Conservation (phyloP, 225 moss, liverwort and hornwort species). For the Bryum argenteum region DNA sequence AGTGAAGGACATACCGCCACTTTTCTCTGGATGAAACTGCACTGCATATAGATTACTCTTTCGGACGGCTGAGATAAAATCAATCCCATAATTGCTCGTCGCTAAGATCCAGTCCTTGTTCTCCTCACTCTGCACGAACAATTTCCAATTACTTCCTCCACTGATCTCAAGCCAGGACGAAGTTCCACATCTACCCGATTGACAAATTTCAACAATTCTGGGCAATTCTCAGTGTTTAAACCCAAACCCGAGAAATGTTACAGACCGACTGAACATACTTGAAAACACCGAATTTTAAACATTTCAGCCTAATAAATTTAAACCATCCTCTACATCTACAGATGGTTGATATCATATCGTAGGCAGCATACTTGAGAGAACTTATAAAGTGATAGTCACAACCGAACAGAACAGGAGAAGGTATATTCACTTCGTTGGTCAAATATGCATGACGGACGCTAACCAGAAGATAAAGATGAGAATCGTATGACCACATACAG, state of each 20-base stretch:
- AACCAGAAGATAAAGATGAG: conserved; percentile 16
- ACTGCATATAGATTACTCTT: conserved; percentile 90
- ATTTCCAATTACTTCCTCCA: conserved; percentile 17
- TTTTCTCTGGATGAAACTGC: conserved; percentile 99
- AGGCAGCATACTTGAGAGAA: background rate
- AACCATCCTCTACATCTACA: background rate
- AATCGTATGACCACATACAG: conserved; percentile 62
- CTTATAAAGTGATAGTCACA: conserved; percentile 5
- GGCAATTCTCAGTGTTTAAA: background rate
- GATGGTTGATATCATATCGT: background rate
- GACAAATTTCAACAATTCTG: conserved; percentile 5
- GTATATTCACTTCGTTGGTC: background rate
- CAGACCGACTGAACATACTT: background rate
- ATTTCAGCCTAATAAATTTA: background rate
- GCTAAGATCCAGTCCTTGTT: conserved; percentile 96
- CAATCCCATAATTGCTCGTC: conserved; percentile 84
- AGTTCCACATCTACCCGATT: background rate
- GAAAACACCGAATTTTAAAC: background rate
- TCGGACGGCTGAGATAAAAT: conserved; percentile 83
- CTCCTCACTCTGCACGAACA: conserved; percentile 62
- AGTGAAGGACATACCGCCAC: conserved; percentile 65
- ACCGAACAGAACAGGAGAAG: background rate
- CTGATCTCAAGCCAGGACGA: background rate
- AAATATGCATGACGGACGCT: background rate
- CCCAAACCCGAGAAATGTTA: background rate